These are phyloP conservation scores for Salix purpurea DNA, from an alignment of 345 rosid genomes.

Conservation along the genomic window DNA sequence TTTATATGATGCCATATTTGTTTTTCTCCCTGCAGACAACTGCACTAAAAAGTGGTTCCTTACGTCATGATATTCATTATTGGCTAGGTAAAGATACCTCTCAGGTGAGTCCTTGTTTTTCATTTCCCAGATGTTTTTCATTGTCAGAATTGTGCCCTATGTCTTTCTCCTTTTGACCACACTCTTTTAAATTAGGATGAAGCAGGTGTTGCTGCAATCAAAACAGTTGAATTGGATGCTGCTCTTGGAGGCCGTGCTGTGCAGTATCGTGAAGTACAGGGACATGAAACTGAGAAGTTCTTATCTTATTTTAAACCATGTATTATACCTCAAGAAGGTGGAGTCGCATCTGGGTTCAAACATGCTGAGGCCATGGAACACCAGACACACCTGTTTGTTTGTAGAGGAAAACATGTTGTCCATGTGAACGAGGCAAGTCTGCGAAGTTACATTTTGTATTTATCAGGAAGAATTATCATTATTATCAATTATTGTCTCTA, in stretches of 20 bases:
- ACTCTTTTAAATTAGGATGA: constrained; percentile 65
- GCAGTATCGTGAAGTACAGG: constrained; percentile 96
- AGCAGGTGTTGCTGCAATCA: constrained; percentile 85
- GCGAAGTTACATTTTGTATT: no score
- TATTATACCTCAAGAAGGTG: constrained; percentile 81
- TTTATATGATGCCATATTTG: neutral
- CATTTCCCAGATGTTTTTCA: neutral
- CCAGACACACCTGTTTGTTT: constrained; percentile 70
- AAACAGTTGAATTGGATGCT: constrained; percentile 95
- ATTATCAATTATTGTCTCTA: neutral
- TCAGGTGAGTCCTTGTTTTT: constrained; percentile 45
- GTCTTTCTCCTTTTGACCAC: constrained; percentile 13
- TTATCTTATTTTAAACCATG: constrained; percentile 96
- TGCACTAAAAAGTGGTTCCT: constrained; percentile 61
- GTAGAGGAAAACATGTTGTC: constrained; percentile 91
- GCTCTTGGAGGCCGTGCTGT: constrained; percentile 99
- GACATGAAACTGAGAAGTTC: constrained; percentile 92
- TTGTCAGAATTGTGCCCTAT: neutral
- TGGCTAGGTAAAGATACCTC: constrained; percentile 92
- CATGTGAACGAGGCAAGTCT: constrained; percentile 90
- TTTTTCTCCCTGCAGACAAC: constrained; percentile 52
- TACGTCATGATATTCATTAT: constrained; percentile 82
- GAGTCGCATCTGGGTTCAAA: constrained; percentile 65
- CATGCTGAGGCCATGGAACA: constrained; percentile 75
- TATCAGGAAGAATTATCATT: no score